Evolutionary conservation across 1,284 basidiomycete genomes (phyloP).

Genomic region (Phlebopus sp.): DNA sequence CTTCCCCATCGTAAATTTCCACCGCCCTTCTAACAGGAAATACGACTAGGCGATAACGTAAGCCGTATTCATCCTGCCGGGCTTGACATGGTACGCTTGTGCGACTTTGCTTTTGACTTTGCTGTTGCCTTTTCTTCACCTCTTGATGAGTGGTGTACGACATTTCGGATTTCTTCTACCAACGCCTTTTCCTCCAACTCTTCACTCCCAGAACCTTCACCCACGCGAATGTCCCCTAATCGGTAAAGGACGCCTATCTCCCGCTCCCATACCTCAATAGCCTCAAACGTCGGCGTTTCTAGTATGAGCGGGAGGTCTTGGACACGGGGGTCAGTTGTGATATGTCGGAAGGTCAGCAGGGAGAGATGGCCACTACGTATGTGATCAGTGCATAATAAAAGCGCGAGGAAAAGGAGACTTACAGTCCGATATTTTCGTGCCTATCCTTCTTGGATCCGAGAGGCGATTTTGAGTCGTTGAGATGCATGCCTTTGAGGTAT

Average conservation of each 20-base stretch:
- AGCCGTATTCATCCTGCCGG: too few relatives aligned
- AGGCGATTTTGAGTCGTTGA: conserved; percentile 78
- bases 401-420: conserved; percentile 25
- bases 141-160: too few relatives aligned
- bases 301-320: conserved; percentile 76
- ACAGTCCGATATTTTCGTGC: conserved; percentile 85
- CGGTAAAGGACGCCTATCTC: conserved; percentile 65
- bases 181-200: too few relatives aligned
- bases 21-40: too few relatives aligned
- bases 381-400: not conserved
- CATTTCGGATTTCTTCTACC: too few relatives aligned
- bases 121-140: too few relatives aligned
- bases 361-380: conserved; percentile 61
- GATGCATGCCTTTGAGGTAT: conserved; percentile 78
- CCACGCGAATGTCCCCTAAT: conserved; percentile 35
- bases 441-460: conserved; percentile 70
- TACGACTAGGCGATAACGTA: too few relatives aligned
- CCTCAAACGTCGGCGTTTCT: conserved; percentile 72
- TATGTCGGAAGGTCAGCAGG: conserved; percentile 60
- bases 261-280: conserved; percentile 64
- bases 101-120: too few relatives aligned
- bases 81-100: too few relatives aligned
- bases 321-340: conserved; percentile 69
- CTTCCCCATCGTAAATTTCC: too few relatives aligned
- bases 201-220: not conserved